Conservation (phyloP, 805 yeast genomes). For the Cyberlindnera maritima region DNA sequence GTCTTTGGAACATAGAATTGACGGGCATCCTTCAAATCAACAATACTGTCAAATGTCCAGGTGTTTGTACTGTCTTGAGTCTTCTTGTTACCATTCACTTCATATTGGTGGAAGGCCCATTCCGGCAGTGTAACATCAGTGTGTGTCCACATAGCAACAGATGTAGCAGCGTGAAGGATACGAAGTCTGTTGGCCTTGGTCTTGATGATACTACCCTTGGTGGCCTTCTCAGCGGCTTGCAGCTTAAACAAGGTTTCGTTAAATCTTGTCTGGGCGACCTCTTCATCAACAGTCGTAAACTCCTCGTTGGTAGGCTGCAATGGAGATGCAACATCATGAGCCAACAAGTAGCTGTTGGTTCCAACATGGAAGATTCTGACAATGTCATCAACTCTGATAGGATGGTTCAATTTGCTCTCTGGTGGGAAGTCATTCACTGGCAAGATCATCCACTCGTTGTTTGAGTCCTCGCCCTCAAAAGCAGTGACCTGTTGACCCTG, state of each 20-base stretch:
- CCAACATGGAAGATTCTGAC: conserved; percentile 79
- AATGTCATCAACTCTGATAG: conserved; percentile 66
- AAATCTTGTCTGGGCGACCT: conserved; percentile 52
- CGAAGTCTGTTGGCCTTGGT: conserved; percentile 70
- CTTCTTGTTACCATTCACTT: conserved; percentile 92
- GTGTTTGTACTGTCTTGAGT: conserved; percentile 59
- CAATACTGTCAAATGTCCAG: conserved; percentile 76
- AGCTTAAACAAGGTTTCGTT: conserved; percentile 79
- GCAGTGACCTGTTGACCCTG: conserved; percentile 94
- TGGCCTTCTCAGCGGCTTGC: conserved; percentile 55
- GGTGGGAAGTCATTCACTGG: conserved; percentile 53
- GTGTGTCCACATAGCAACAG: conserved; percentile 94
- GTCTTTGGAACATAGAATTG: conserved; percentile 61
- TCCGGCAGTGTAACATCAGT: conserved; percentile 82
- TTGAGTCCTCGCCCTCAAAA: conserved; percentile 48
- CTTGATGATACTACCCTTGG: conserved; percentile 50
- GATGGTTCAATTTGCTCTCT: conserved; percentile 38
- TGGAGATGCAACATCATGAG: conserved; percentile 98
- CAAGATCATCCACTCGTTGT: conserved; percentile 84
- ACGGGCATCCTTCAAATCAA: conserved; percentile 63
- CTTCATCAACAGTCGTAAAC: conserved; percentile 70
- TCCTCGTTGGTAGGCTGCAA: conserved; percentile 90
- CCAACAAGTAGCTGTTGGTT: conserved; percentile 74
- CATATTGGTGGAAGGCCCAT: conserved; percentile 92
- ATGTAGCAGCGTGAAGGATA: conserved; percentile 77